A percentile compares a stretch with the other conserved stretches of the same genome.
phyloP scores from a whole-genome alignment of 148 eudicot genomes.

The Bassia scoparia region DNA sequence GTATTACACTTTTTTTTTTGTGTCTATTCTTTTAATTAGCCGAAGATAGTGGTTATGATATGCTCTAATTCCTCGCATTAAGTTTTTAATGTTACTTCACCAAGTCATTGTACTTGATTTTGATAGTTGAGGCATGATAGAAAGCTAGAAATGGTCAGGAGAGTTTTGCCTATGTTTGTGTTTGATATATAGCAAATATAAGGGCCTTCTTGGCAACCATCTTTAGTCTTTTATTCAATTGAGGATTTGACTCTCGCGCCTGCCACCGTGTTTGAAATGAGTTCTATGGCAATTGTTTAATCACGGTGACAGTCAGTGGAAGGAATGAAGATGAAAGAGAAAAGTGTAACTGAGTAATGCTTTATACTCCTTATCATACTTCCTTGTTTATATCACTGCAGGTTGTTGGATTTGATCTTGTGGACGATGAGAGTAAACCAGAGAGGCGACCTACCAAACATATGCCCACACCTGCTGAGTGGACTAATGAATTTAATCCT shows the following conservation, averaged over 20 bases:
- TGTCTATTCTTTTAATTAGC: neutral
- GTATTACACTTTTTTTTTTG: neutral
- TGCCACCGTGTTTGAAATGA: neutral
- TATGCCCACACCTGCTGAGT: constrained; percentile 79
- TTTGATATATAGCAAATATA: neutral
- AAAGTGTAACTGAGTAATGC: neutral
- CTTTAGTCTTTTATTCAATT: neutral
- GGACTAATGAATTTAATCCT: constrained; percentile 82
- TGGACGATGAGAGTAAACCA: constrained; percentile 88
- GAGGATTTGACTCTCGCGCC: neutral
- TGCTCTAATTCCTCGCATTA: neutral
- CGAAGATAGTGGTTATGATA: neutral
- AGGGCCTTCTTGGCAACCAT: neutral
- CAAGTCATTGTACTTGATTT: neutral
- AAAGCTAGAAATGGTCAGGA: neutral
- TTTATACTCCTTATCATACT: neutral
- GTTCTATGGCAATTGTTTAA: neutral
- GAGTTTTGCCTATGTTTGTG: neutral
- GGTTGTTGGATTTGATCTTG: constrained; percentile 83
- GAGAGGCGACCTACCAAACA: constrained; percentile 83
- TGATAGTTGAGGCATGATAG: neutral
- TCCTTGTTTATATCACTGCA: constrained; percentile 11
- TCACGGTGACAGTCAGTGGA: neutral
- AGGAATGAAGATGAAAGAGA: neutral
- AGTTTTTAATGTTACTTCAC: neutral